Base-by-base conservation (phyloP, 2,329 filamentous ascomycete genomes). In the Gnomoniopsis sp. region DNA sequence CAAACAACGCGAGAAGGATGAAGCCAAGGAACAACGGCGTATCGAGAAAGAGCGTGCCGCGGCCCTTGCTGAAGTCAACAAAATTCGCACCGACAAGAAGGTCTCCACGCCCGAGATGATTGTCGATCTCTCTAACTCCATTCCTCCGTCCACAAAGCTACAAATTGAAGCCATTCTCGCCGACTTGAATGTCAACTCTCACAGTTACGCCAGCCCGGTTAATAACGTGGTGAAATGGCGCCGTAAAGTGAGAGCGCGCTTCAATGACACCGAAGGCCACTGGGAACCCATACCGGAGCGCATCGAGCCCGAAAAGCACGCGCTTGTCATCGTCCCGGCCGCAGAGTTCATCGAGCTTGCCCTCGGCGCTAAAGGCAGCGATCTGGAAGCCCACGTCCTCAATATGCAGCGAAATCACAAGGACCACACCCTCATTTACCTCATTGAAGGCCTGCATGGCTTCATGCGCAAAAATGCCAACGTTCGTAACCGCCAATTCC, bases 91-190 rank as follows among this genome's bases (percentile, higher is more conserved):
- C 0, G 86, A 91, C 72, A 91, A 90, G 73, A 91, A 90, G 65
- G 75, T 86, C 0, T 88, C 89, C 0, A 83, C 86, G 0, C 81
- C 81, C 0, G 89, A 95, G 70, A 93, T 95, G 89, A 87, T 93
- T 53, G 79, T 91, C 1, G 84, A 90, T 65, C 75, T 93, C 23
- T 82, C 89, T 0, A 72, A 74, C 0, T 80, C 79, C 1, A 73
- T 93, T 1, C 72, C 80, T 22, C 70, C 77, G 0, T 75, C 72
- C 0, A 68, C 80, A 23, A 75, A 69, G 23, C 70, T 77, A 1
- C 80, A 82, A 49, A 70, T 82, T 6, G 72, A 79, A 55, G 70
- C 75, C 1, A 72, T 87, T n/a, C 74, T 88, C 0, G 68, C 72
- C 2, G 75, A 79, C 1, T 66, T 86, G 2, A 72, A 78, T 15